A percentile compares a stretch with the other conserved stretches of the same genome.
These are phyloP conservation scores for Pseudopyricularia cyperi DNA, from an alignment of 2,329 filamentous ascomycete species.

Conservation along the genomic window DNA sequence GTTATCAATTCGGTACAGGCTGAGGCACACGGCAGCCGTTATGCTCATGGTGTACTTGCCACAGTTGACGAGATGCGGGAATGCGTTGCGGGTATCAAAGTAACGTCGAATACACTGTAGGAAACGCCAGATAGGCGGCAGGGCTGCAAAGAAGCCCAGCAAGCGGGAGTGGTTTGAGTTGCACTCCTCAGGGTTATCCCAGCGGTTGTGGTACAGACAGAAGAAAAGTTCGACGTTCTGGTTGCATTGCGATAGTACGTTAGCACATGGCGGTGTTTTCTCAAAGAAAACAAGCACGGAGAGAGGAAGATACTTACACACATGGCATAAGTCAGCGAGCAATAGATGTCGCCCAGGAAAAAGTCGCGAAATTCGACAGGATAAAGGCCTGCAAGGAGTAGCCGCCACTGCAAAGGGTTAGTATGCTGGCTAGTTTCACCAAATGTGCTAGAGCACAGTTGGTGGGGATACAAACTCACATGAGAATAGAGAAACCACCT, in stretches of 20 bases:
- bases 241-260: constrained; percentile 2
- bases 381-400: constrained; percentile 74
- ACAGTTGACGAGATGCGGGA: constrained; percentile 85
- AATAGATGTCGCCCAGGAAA: constrained; percentile 95
- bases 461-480: constrained; percentile 34
- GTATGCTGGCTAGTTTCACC: constrained; percentile 10
- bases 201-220: constrained; percentile 74
- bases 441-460: neutral
- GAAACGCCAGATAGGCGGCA: constrained; percentile 83
- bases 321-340: constrained; percentile 82
- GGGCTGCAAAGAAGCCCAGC: constrained; percentile 69
- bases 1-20: constrained; percentile 66
- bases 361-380: constrained; percentile 96
- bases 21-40: constrained; percentile 62
- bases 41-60: constrained; percentile 87
- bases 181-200: constrained; percentile 62
- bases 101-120: constrained; percentile 87
- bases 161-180: constrained; percentile 76
- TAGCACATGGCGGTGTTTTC: no score
- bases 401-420: constrained; percentile 50
- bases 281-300: neutral
- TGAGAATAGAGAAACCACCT: constrained; percentile 85
- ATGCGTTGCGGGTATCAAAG: constrained; percentile 70
- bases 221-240: constrained; percentile 90
- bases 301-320: constrained; percentile 44